phyloP scores from a whole-genome alignment of 1,139 yeast species.

The Blastobotrys niveus region DNA sequence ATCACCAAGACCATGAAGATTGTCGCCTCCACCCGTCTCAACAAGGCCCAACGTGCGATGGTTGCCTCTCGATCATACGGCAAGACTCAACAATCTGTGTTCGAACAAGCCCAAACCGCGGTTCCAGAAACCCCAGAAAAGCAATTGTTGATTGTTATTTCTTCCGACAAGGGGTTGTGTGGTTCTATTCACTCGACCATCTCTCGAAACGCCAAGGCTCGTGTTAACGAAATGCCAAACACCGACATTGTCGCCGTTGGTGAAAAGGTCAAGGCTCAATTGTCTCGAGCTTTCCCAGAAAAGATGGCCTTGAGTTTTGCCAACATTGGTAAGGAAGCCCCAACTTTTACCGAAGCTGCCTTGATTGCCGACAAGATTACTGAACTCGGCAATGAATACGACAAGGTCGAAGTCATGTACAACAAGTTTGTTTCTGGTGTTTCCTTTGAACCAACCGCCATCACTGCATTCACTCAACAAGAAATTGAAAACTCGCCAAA shows the following conservation, averaged over 20 bases:
- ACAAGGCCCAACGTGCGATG: conserved; percentile 96
- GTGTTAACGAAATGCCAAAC: conserved; percentile 53
- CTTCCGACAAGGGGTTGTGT: conserved; percentile 98
- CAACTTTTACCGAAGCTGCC: conserved; percentile 86
- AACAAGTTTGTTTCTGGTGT: conserved; percentile 85
- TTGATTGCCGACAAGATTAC: conserved; percentile 80
- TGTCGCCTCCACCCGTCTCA: conserved; percentile 95
- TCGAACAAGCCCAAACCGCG: conserved; percentile 70
- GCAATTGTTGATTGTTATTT: conserved; percentile 74
- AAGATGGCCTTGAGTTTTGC: conserved; percentile 69
- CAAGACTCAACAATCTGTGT: conserved; percentile 73
- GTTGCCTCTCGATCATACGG: conserved; percentile 80
- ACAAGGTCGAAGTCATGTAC: conserved; percentile 74
- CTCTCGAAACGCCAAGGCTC: conserved; percentile 77
- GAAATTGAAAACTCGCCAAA: conserved; percentile 85
- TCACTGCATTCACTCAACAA: conserved; percentile 62
- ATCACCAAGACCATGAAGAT: conserved; percentile 99
- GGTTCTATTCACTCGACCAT: conserved; percentile 96
- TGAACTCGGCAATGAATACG: conserved; percentile 52
- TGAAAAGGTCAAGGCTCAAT: conserved; percentile 87
- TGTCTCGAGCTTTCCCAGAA: conserved; percentile 72
- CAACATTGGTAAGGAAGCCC: conserved; percentile 95
- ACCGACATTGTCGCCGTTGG: conserved; percentile 87
- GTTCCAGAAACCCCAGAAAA: conserved; percentile 45
- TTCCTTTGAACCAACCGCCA: conserved; percentile 76